Percentiles rank a stretch among this genome's conserved stretches.
phyloP scores from a whole-genome alignment of 2,329 filamentous ascomycete species.

The Raffaelea arxii region DNA sequence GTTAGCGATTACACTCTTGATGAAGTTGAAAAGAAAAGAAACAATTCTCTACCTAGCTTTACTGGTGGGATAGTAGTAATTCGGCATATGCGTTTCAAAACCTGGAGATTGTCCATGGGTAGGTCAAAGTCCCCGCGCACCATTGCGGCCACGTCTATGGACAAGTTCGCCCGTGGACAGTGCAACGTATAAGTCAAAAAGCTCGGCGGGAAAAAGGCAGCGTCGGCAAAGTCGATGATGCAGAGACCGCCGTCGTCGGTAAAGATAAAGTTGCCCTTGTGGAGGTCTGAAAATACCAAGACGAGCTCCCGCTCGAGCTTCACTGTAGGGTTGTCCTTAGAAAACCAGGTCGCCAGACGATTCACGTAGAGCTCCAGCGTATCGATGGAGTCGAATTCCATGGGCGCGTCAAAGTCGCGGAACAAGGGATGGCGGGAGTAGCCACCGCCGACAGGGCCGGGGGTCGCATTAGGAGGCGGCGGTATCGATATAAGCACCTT shows the following conservation, averaged over 20 bases:
- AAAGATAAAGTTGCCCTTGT: not conserved
- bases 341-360: not conserved
- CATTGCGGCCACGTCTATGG: not conserved
- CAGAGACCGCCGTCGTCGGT: not conserved
- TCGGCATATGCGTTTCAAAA: not conserved
- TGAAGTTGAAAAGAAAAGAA: no score
- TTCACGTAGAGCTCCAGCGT: not conserved
- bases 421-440: conserved; percentile 1
- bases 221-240: not conserved
- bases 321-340: not conserved
- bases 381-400: conserved; percentile 1
- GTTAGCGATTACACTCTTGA: no score
- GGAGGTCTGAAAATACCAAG: not conserved
- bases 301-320: conserved; percentile 1
- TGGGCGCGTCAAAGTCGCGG: not conserved
- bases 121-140: not conserved
- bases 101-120: not conserved
- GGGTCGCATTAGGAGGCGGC: not conserved
- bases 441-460: not conserved
- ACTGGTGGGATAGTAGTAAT: not conserved
- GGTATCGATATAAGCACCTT: not conserved
- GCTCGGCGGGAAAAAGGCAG: not conserved
- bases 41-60: not conserved
- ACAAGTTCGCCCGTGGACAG: not conserved
- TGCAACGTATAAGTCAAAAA: not conserved